Evolutionary conservation across 768 basidiomycete species (phyloP).

Genomic region (Coprinopsis strossmayeri): DNA sequence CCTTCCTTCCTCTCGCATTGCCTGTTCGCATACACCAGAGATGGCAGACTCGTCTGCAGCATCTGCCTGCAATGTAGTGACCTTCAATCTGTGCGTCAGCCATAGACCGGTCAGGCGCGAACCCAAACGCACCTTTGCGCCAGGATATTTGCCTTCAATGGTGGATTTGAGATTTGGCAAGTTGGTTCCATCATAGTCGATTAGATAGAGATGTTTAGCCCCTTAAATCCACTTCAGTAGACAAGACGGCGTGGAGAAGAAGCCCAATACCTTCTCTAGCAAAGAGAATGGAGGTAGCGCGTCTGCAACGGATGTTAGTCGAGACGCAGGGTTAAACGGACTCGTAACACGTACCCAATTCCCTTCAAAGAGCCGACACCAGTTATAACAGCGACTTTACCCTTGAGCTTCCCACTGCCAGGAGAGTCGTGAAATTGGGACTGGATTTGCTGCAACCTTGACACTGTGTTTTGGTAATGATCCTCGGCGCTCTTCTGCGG

Average conservation of each 20-base stretch:
- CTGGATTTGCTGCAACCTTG: constrained; percentile 62
- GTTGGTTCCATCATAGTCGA: constrained; percentile 62
- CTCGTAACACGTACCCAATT: constrained; percentile 66
- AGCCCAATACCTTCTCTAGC: constrained; percentile 65
- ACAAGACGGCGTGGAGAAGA: not conserved
- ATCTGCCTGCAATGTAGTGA: constrained; percentile 73
- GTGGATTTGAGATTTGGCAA: constrained; percentile 66
- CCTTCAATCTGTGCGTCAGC: too few relatives aligned
- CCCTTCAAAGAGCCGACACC: constrained; percentile 84
- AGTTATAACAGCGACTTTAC: constrained; percentile 83
- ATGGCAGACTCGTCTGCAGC: constrained; percentile 76
- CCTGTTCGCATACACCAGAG: constrained; percentile 59
- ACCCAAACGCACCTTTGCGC: constrained; percentile 56
- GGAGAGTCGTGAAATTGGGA: constrained; percentile 53
- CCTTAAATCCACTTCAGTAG: constrained; percentile 34
- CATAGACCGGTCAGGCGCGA: too few relatives aligned
- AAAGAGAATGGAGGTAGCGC: constrained; percentile 64
- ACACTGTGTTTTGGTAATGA: constrained; percentile 51
- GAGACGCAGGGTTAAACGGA: not conserved
- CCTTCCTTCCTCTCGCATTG: constrained; percentile 73
- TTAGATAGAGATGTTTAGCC: constrained; percentile 68
- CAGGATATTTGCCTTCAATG: constrained; percentile 61
- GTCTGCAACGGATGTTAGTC: constrained; percentile 40
- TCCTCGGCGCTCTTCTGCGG: constrained; percentile 35
- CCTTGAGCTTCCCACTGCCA: constrained; percentile 51